Evolutionary conservation across 2,329 filamentous ascomycete genomes (phyloP).

Genomic region (Fusarium sp.): DNA sequence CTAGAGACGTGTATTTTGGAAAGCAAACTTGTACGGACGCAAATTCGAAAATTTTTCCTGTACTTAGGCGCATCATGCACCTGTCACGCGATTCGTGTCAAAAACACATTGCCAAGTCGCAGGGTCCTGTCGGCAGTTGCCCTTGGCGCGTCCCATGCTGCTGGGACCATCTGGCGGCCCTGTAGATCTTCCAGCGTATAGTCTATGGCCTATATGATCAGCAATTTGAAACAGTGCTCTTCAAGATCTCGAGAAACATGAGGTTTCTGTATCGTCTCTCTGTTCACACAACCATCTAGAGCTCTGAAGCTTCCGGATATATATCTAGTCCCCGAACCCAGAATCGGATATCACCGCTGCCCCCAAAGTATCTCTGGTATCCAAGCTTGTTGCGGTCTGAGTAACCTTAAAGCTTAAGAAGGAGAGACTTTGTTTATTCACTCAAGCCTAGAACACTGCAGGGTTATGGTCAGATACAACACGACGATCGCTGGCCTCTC

Average conservation of each 20-base stretch:
- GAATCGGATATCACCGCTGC: neutral
- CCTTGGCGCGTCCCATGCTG: neutral
- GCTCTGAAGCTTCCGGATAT: too few species aligned
- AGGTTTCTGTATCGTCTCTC: rapidly evolving
- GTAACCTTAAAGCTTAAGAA: neutral
- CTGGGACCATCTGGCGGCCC: neutral
- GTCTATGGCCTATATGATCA: neutral
- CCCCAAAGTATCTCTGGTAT: neutral
- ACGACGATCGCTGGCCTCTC: neutral
- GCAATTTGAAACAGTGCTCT: neutral
- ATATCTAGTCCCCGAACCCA: too few species aligned
- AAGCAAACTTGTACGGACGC: rapidly evolving
- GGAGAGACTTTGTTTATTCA: neutral
- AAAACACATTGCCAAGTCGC: neutral
- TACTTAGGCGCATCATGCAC: neutral
- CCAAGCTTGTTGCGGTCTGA: neutral
- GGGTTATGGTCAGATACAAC: neutral
- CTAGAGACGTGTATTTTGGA: neutral
- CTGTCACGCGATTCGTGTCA: neutral
- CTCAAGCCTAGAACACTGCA: neutral
- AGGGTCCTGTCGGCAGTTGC: neutral
- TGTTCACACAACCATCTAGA: too few species aligned
- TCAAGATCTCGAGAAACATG: neutral
- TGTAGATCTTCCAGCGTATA: neutral
- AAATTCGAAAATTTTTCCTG: neutral